Conservation (phyloP, 2,329 filamentous ascomycete species). For the Daldinia sp. region DNA sequence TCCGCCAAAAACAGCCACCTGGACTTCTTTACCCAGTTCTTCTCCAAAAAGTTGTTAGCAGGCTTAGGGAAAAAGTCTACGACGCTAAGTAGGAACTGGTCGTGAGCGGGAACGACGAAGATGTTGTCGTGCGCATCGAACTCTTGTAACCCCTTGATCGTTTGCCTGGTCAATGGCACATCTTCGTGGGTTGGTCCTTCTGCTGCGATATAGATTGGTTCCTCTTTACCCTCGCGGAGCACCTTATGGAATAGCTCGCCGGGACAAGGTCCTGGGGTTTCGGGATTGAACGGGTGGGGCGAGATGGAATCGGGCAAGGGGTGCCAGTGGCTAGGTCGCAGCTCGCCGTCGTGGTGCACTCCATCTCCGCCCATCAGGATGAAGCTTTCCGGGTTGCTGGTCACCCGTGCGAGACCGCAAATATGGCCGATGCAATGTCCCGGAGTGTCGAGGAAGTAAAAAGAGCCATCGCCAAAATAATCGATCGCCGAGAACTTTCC, state of each 20-base stretch:
- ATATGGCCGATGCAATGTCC: constrained; percentile 47
- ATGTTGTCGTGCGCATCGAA: constrained; percentile 45
- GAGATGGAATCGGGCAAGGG: constrained; percentile 50
- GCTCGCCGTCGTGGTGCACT: constrained; percentile 43
- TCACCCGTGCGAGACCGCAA: constrained; percentile 47
- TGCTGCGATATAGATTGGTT: constrained; percentile 51
- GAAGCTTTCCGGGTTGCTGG: constrained; percentile 48
- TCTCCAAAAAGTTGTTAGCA: constrained; percentile 60
- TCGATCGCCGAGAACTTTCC: constrained; percentile 43
- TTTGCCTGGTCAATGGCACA: constrained; percentile 42
- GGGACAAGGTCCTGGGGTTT: constrained; percentile 50
- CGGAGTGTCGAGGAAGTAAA: constrained; percentile 47
- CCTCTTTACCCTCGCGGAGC: constrained; percentile 50
- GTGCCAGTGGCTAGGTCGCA: constrained; percentile 42
- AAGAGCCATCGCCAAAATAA: constrained; percentile 47
- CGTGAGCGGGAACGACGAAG: constrained; percentile 43
- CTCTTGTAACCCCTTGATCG: constrained; percentile 47
- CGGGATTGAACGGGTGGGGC: constrained; percentile 55
- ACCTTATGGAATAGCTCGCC: constrained; percentile 47
- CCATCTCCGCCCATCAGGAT: constrained; percentile 46
- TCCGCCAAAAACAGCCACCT: constrained; percentile 65
- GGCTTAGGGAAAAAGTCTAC: constrained; percentile 63
- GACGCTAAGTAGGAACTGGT: constrained; percentile 50
- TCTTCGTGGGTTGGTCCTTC: constrained; percentile 31
- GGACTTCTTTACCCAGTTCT: constrained; percentile 59